A percentile compares a stretch with the other conserved stretches of the same genome.
phyloP scores from a whole-genome alignment of 2,329 filamentous ascomycete species.

The Beauveria pseudobassiana region DNA sequence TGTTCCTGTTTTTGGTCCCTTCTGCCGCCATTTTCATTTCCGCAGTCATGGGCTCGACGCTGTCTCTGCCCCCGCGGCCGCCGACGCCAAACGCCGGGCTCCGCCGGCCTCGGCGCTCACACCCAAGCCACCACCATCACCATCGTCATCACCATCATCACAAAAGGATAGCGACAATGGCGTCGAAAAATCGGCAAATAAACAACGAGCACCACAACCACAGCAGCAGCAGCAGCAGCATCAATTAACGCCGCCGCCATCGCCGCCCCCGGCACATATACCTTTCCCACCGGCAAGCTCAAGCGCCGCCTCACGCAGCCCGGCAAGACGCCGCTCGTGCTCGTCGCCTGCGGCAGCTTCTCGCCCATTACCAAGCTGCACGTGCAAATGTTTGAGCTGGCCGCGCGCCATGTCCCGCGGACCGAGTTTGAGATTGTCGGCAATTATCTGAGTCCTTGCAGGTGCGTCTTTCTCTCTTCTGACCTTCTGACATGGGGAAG shows the following conservation, averaged over 20 bases:
- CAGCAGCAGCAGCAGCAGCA: not conserved
- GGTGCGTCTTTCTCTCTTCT: not conserved
- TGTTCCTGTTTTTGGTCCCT: not conserved
- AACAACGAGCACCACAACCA: not conserved
- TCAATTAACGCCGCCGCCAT: conserved; percentile 2
- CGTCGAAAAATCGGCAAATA: too few relatives aligned
- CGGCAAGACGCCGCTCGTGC: conserved; percentile 53
- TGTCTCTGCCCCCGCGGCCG: conserved; percentile 1
- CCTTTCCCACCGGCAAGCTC: conserved; percentile 54
- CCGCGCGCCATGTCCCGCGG: conserved; percentile 63
- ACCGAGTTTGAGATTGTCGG: conserved; percentile 71
- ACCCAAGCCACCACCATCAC: not conserved
- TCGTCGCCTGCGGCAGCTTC: conserved; percentile 65
- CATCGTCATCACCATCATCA: not conserved
- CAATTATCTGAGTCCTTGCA: conserved; percentile 47
- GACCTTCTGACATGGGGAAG: too few relatives aligned
- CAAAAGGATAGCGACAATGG: not conserved
- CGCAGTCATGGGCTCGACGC: conserved; percentile 6
- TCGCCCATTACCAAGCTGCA: conserved; percentile 71
- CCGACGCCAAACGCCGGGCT: conserved; percentile 2
- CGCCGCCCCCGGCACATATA: conserved; percentile 34
- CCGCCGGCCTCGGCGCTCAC: conserved; percentile 2
- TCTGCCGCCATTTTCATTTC: not conserved
- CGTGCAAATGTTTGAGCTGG: conserved; percentile 84
- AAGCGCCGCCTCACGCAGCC: conserved; percentile 42